phyloP scores from a whole-genome alignment of 2,329 filamentous ascomycete species.

The Helicocarpus griseus region DNA sequence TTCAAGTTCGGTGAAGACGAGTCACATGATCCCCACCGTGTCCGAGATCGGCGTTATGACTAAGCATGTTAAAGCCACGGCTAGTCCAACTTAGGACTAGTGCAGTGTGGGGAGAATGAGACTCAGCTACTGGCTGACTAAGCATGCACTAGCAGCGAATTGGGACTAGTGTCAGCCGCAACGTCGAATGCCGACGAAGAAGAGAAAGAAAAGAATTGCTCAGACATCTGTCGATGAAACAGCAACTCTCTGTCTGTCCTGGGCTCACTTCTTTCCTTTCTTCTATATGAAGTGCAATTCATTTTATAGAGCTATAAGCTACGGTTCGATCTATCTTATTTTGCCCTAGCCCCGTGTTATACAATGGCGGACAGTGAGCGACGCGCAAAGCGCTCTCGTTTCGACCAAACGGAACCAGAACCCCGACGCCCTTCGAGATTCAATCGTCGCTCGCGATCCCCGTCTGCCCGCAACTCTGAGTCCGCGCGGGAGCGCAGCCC shows the following conservation, averaged over 20 bases:
- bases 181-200: too few relatives aligned
- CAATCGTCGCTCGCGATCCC: constrained; percentile 84
- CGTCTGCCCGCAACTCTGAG: constrained; percentile 57
- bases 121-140: neutral
- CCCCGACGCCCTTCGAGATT: constrained; percentile 69
- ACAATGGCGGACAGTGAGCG: constrained; percentile 57
- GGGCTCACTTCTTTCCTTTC: neutral
- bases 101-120: neutral
- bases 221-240: neutral
- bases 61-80: neutral
- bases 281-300: neutral
- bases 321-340: neutral
- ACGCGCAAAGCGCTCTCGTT: constrained; percentile 76
- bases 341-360: neutral
- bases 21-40: constrained; percentile 5
- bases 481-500: constrained; percentile 73
- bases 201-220: neutral
- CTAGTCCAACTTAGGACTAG: constrained; percentile 12
- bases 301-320: neutral
- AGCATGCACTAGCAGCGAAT: neutral
- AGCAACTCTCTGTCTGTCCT: neutral
- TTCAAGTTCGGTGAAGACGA: constrained; percentile 3
- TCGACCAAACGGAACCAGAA: constrained; percentile 83
- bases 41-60: constrained; percentile 7
- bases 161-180: neutral